Evolutionary conservation across 257 asterid genomes (phyloP).

Genomic region (Solanum chiquidenum): DNA sequence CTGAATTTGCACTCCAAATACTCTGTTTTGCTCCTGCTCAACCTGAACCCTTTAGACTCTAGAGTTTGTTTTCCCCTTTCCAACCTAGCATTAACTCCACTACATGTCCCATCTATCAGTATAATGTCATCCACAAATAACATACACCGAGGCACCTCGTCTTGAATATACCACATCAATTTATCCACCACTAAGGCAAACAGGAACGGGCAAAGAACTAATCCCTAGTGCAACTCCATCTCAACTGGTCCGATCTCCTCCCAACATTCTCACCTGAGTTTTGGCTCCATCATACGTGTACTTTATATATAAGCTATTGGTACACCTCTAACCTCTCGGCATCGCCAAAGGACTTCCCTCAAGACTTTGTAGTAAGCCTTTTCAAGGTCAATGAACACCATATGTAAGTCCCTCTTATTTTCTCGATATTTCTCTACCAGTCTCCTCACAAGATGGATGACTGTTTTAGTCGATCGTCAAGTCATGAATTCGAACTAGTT

Average conservation of each 20-base stretch:
- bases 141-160: neutral
- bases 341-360: neutral
- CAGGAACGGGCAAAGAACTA: neutral
- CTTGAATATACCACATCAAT: neutral
- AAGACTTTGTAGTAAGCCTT: neutral
- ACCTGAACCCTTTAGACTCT: neutral
- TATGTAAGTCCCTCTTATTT: neutral
- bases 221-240: neutral
- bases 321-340: neutral
- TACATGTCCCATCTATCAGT: neutral
- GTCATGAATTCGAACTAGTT: neutral
- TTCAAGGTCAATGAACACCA: neutral
- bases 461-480: neutral
- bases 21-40: neutral
- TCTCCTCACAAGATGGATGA: neutral
- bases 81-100: neutral
- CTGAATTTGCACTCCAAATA: neutral
- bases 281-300: neutral
- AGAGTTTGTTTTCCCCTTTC: neutral
- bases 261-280: neutral
- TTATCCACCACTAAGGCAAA: neutral
- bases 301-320: neutral
- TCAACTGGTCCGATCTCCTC: neutral
- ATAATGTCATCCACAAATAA: neutral
- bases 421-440: neutral